Conservation (phyloP, 306 rosid genomes). For the Gynostemma pentaphyllum region DNA sequence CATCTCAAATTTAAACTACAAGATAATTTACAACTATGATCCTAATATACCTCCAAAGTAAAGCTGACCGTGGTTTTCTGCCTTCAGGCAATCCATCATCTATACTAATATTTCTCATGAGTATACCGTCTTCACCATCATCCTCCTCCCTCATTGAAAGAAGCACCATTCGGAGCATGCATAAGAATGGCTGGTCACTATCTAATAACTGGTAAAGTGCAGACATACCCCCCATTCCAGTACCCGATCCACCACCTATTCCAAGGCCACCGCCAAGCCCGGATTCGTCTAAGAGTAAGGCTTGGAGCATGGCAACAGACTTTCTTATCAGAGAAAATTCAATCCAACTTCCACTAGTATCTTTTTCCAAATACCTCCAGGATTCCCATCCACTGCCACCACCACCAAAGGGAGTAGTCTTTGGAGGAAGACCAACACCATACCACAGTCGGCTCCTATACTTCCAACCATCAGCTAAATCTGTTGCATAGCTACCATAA, state of each 20-base stretch:
- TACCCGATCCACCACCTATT: constrained; percentile 97
- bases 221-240: constrained; percentile 99
- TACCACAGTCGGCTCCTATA: constrained; percentile 91
- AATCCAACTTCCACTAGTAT: constrained; percentile 66
- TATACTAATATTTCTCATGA: constrained; percentile 31
- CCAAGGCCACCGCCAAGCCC: constrained; percentile 99
- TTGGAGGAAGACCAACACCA: constrained; percentile 84
- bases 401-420: constrained; percentile 52
- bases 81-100: constrained; percentile 51
- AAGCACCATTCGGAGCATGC: constrained; percentile 98
- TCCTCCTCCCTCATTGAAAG: constrained; percentile 94
- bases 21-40: neutral
- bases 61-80: constrained; percentile 59
- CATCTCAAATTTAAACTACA: neutral
- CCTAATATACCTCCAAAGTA: constrained; percentile 72
- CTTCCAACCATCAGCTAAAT: constrained; percentile 91
- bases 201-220: constrained; percentile 88
- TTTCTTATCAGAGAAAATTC: constrained; percentile 87
- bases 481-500: constrained; percentile 75
- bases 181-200: constrained; percentile 96
- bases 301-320: constrained; percentile 91
- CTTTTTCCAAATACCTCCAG: constrained; percentile 88
- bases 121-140: constrained; percentile 51
- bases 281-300: constrained; percentile 82
- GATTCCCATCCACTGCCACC: constrained; percentile 87